Evolutionary conservation across 805 yeast species (phyloP), one percentile per base, ranked within the genome.

Genomic region (Kuraishia molischiana): DNA sequence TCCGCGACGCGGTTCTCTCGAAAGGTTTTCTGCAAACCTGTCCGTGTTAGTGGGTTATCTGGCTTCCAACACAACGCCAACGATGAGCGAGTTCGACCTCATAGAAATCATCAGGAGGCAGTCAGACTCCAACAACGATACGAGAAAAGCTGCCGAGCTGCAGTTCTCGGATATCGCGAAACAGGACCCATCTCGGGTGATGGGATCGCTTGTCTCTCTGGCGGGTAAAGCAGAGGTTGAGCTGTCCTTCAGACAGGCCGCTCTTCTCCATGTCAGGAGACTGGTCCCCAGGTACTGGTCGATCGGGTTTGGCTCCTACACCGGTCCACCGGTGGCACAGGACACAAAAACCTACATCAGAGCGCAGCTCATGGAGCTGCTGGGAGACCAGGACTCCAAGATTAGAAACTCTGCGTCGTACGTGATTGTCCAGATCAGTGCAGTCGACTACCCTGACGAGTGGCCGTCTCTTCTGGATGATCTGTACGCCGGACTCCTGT

Each of bases 361-460:
- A 41, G 45, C 59, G 1, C 53, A 57, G 0, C 62, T 87, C 26
- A 42, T 89, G 31, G 44, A 52, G 3, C 53, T 85, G 22, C 62
- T 74, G 15, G 64, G 63, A 5, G 56, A 66, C 3, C 58, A 65
- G 1, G 70, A 72, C 43, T 63, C 81, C 8, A 84, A 80, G 48
- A 62, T 89, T 13, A 66, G 85, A 41, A 70, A 68, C 22, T 70
- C 83, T 36, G 73, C 83, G 2, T 77, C 89, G 2, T 79, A 85
- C 45, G 79, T 84, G 13, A 72, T 87, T 14, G 83, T 83, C 4
- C 94, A 84, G 49, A 84, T 90, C 13, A 86, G 95, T 1, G 81
- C 83, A 3, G 83, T 79, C 1, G 98, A 90, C 51, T 90, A 74
- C 51, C 98, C 98, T 0, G 97, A 92, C 52, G 95, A 86, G 53